Percentiles rank a stretch among this genome's conserved stretches.
These are phyloP conservation scores for Amauroascus verrucosus DNA, from an alignment of 2,329 filamentous ascomycete species.

Conservation along the genomic window DNA sequence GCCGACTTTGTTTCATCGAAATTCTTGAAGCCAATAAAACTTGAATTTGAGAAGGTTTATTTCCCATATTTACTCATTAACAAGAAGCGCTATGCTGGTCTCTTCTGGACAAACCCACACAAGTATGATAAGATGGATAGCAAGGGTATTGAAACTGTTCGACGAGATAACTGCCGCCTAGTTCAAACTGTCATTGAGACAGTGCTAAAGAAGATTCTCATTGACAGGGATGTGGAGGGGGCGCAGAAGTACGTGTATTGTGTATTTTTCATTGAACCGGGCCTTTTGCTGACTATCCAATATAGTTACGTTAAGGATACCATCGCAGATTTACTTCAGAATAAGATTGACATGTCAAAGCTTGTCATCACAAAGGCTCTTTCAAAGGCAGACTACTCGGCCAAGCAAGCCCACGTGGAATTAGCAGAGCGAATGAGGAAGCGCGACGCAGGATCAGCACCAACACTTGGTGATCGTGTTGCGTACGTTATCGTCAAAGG, in stretches of 20 bases:
- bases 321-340: conserved; percentile 89
- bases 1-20: conserved; percentile 79
- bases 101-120: conserved; percentile 89
- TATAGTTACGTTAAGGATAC: conserved; percentile 86
- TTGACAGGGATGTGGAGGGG: conserved; percentile 78
- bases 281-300: conserved; percentile 29
- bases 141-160: conserved; percentile 96
- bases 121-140: conserved; percentile 99
- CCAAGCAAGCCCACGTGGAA: conserved; percentile 92
- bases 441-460: conserved; percentile 87
- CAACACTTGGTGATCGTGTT: conserved; percentile 85
- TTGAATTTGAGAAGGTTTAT: conserved; percentile 99
- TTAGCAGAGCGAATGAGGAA: conserved; percentile 95
- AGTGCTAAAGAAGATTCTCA: conserved; percentile 86
- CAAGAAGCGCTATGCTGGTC: conserved; percentile 97
- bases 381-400: conserved; percentile 77
- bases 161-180: conserved; percentile 88
- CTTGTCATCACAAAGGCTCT: conserved; percentile 97
- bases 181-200: conserved; percentile 98
- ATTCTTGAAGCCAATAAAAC: conserved; percentile 93
- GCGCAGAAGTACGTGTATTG: conserved; percentile 73
- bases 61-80: conserved; percentile 97
- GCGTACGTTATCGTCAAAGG: conserved; percentile 97
- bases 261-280: background rate
- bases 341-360: conserved; percentile 98